Evolutionary conservation across 2,329 filamentous ascomycete species (phyloP).

Genomic region (Scopulariopsis brevicaulis): DNA sequence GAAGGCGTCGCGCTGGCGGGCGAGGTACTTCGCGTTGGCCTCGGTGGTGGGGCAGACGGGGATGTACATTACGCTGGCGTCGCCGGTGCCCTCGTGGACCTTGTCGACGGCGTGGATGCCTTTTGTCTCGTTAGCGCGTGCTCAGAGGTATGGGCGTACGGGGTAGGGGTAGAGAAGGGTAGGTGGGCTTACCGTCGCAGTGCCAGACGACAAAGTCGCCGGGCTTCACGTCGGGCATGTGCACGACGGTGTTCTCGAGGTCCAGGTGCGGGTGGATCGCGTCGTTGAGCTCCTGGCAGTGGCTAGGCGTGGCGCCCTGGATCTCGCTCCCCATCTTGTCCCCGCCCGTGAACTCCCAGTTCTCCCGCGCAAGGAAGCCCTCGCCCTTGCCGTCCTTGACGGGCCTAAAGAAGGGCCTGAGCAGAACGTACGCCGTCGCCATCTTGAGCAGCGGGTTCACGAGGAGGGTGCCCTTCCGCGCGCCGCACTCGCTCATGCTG

Average conservation of each 20-base stretch:
- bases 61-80: conserved; percentile 84
- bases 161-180: background rate
- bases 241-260: conserved; percentile 56
- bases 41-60: conserved; percentile 74
- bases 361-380: conserved; percentile 35
- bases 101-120: conserved; percentile 76
- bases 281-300: conserved; percentile 57
- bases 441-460: conserved; percentile 67
- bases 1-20: conserved; percentile 61
- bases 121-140: conserved; percentile 3
- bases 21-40: conserved; percentile 60
- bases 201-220: conserved; percentile 81
- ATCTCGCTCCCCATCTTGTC: conserved; percentile 42
- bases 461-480: conserved; percentile 59
- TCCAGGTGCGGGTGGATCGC: conserved; percentile 63
- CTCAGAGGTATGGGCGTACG: background rate
- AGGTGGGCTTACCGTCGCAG: conserved; percentile 47
- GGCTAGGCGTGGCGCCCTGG: conserved; percentile 60
- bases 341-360: conserved; percentile 28
- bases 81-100: conserved; percentile 55
- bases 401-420: conserved; percentile 72
- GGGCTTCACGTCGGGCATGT: conserved; percentile 55
- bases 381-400: conserved; percentile 41
- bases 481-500: conserved; percentile 59
- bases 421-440: conserved; percentile 67